Conservation (phyloP, 2,329 filamentous ascomycete genomes). For the Ophiostoma montium region DNA sequence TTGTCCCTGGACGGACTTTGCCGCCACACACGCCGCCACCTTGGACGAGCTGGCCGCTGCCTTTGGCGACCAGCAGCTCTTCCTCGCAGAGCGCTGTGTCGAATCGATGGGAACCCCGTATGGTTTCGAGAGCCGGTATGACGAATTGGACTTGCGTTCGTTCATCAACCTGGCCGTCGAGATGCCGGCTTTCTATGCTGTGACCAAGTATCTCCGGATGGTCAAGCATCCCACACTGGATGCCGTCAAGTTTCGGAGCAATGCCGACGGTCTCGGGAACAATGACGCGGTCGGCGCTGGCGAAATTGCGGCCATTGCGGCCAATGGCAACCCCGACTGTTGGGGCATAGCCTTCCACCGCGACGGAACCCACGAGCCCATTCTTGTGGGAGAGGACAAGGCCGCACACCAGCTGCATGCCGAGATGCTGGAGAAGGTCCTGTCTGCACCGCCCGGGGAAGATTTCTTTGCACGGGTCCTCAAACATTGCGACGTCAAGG, state of each 20-base stretch:
- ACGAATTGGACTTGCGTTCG: conserved; percentile 5
- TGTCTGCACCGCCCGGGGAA: conserved; percentile 4
- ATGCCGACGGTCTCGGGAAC: too few species aligned
- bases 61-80: neutral
- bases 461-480: conserved; percentile 6
- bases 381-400: conserved; percentile 9
- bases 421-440: neutral
- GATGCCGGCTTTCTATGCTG: conserved; percentile 3
- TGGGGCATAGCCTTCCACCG: neutral
- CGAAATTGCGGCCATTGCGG: neutral
- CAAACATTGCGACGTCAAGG: too few species aligned
- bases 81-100: neutral
- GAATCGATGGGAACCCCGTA: neutral
- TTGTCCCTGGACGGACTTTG: neutral
- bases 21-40: neutral
- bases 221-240: neutral
- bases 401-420: neutral
- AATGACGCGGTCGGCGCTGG: neutral
- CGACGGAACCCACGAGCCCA: neutral
- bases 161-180: conserved; percentile 6
- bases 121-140: neutral
- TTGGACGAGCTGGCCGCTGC: neutral
- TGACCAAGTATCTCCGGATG: neutral
- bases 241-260: conserved; percentile 2
- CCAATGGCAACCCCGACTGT: conserved; percentile 1